Evolutionary conservation across 495 filamentous ascomycete species (phyloP), one percentile per base, ranked within the genome.

Genomic region (Annulohypoxylon nitens): DNA sequence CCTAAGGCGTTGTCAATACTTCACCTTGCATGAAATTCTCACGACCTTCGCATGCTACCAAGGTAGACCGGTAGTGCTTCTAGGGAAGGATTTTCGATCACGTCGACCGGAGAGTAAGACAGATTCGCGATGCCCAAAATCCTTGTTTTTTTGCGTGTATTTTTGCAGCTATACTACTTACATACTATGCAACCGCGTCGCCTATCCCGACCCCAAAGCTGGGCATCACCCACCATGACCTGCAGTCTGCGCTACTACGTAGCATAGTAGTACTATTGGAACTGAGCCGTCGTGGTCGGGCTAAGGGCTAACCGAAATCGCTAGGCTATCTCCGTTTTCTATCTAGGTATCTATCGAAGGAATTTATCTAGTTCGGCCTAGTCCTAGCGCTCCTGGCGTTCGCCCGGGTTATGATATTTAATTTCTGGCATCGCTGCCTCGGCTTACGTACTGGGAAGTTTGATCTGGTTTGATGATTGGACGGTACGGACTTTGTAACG

Each of bases 231-330:
- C 57, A 70, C 50, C 50, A 75, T 64, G 51, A 53, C 67, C 72
- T 74, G 63, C 71, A 74, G 67, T 67, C 66, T 69, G 64, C 67
- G 60, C 60, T 67, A 71, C 72, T 67, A 70, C 66, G 62, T 74
- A 74, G 57, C 18, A 73, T 18, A 26, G 48, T 51, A 43, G 59
- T 64, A 67, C 39, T 67, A 63, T 66, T 54, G 37, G 58, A 58
- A 70, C 50, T 74, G 71, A 74, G 66, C 47, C 71, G 66, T 64
- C 57, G 37, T 50, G 43, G 64, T 62, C 71, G 45, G 61, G 66
- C 61, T 70, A 74, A 69, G 43, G 33, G 55, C 66, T 57, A 69
- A 66, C 71, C 71, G 66, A 62, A 62, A 62, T 70, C 66, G 71
- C 71, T 69, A 70, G 64, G 45, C 45, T 70, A 70, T 48, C 67